These are phyloP conservation scores for Daldinia sp. DNA, from an alignment of 2,329 filamentous ascomycete species.

Conservation along the genomic window DNA sequence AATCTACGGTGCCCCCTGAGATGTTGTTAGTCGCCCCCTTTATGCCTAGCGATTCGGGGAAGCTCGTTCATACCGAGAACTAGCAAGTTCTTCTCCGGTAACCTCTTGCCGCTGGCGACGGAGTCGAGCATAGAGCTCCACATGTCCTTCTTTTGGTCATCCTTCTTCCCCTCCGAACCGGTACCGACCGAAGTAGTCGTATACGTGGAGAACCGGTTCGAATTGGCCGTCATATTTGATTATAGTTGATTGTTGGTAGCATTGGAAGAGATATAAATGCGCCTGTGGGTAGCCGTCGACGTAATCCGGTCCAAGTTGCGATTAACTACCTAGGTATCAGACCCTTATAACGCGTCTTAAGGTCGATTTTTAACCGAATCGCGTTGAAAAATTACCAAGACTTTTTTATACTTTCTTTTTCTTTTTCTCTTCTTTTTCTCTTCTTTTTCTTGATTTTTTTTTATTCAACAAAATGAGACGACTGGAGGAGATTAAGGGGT, in stretches of 20 bases:
- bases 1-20: conserved; percentile 80
- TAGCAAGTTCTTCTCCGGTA: conserved; percentile 91
- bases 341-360: conserved; percentile 36
- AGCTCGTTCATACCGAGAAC: conserved; percentile 70
- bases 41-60: background rate
- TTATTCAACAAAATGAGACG: conserved; percentile 20
- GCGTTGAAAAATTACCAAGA: conserved; percentile 27
- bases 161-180: conserved; percentile 65
- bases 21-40: conserved; percentile 43
- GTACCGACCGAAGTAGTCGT: conserved; percentile 59
- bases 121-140: conserved; percentile 94
- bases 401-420: conserved; percentile 3
- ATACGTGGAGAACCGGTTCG: conserved; percentile 66
- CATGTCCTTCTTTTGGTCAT: conserved; percentile 84
- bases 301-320: conserved; percentile 10
- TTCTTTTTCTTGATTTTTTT: conserved; percentile 7
- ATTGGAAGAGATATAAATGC: conserved; percentile 33
- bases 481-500: conserved; percentile 1
- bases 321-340: conserved; percentile 27
- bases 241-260: conserved; percentile 34
- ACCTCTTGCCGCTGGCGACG: conserved; percentile 86
- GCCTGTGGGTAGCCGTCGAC: conserved; percentile 2
- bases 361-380: conserved; percentile 25
- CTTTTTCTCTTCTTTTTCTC: background rate
- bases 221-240: conserved; percentile 58